Evolutionary conservation across 371 early-diverging fungal species (phyloP), one percentile per base, ranked within the genome.

Genomic region (Batkoa obscura): DNA sequence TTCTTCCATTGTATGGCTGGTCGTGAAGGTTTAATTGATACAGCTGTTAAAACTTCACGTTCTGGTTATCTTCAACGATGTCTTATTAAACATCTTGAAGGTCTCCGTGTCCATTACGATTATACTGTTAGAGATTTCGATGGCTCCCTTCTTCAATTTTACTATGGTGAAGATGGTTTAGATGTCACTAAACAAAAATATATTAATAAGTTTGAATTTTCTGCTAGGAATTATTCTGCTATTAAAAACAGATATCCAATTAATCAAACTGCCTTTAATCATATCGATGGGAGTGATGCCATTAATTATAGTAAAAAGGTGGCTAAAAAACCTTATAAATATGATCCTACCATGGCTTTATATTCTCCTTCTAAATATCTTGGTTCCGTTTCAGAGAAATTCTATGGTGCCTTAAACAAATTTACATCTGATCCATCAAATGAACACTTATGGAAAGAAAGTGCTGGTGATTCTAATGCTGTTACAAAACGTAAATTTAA

Each of bases 1-100:
- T 84, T 83, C 66, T 88, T 85, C 77, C 83, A 83, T 72, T 94
- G 94, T 69, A 99, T 99, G 99, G 99, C 99, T 60, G 99, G 99
- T 65, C 93, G 99, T 72, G 99, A 99, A 81, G 99, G 99, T 62
- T 74, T 99, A 31, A 97, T 99, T 62, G 99, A 99, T 77, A 99
- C 99, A 1, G 99, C 99, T 57, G 98, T 99, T 68, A 99, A 99
- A 75, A 99, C 99, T 0, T 88, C 97, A 43, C 86, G 95, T 65
- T 97, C 98, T 8, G 99, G 99, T 46, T 99, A 99, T 69, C 73
- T 99, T 66, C 99, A 99, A 71, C 87, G 99, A 66, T 99, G 99
- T 80, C 79, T 99, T 64, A 91, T 98, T 65, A 99, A 99, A 79
- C 98, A 97, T 68, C 71, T 99, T 64, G 99, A 99, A 78, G 94